Conservation (phyloP, 2,329 filamentous ascomycete species). For the Teratosphaeriaceae sp. region DNA sequence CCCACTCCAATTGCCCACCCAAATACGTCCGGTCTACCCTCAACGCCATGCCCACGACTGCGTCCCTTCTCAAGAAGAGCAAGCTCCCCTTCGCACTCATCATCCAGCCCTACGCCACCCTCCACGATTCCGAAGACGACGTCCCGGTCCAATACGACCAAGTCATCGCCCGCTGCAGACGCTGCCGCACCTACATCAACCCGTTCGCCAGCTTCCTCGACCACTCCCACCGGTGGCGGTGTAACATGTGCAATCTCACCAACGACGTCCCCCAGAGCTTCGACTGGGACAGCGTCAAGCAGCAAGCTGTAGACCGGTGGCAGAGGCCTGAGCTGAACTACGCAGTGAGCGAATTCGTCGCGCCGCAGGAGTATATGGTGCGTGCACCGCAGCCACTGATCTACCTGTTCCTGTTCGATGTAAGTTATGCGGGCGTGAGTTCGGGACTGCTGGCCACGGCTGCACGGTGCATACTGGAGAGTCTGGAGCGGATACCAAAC, state of each 20-base stretch:
- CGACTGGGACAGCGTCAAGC: constrained; percentile 90
- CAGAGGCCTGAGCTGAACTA: constrained; percentile 89
- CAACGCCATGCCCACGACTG: constrained; percentile 86
- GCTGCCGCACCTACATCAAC: constrained; percentile 96
- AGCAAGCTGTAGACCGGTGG: constrained; percentile 89
- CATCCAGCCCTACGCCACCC: constrained; percentile 88
- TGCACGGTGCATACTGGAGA: constrained; percentile 89
- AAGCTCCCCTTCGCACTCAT: constrained; percentile 91
- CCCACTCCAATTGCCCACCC: constrained; percentile 81
- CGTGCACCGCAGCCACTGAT: constrained; percentile 91
- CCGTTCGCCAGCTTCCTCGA: constrained; percentile 95
- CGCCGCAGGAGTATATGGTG: constrained; percentile 99
- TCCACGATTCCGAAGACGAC: constrained; percentile 87
- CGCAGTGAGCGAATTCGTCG: constrained; percentile 94
- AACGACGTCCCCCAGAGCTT: constrained; percentile 98
- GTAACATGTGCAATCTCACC: constrained; percentile 98
- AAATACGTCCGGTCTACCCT: constrained; percentile 95
- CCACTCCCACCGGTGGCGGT: constrained; percentile 95
- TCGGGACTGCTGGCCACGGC: constrained; percentile 87
- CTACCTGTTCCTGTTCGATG: constrained; percentile 92
- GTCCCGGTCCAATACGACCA: constrained; percentile 93
- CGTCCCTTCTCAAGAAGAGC: constrained; percentile 92
- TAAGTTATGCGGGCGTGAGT: constrained; percentile 83
- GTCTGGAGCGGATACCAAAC: constrained; percentile 95
- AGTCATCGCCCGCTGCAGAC: constrained; percentile 91